Evolutionary conservation across 345 rosid species (phyloP).

Genomic region (Hibiscus mutabilis): DNA sequence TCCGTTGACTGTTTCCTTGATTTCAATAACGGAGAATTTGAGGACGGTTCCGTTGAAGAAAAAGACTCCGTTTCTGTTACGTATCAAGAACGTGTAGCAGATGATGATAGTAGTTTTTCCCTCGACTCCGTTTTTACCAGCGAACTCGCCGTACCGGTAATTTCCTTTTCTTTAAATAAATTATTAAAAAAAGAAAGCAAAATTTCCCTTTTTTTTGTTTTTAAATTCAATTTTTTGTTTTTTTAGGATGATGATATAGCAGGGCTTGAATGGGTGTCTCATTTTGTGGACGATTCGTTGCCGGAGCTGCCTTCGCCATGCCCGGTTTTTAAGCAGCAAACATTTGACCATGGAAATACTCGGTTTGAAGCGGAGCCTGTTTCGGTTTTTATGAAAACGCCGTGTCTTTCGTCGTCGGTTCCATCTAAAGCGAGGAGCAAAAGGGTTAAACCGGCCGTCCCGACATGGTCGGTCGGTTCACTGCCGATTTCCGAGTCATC

Average conservation of each 20-base stretch:
- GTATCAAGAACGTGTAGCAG: neutral
- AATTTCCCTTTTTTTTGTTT: no score
- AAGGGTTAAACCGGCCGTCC: neutral
- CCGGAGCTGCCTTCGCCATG: neutral
- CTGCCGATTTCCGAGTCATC: neutral
- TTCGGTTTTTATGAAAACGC: neutral
- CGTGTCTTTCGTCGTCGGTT: neutral
- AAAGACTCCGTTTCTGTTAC: neutral
- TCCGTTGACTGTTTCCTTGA: neutral
- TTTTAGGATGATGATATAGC: neutral
- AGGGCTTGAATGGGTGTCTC: neutral
- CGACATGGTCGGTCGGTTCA: neutral
- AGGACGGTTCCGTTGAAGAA: neutral
- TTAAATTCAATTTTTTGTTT: no score
- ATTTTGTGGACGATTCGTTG: neutral
- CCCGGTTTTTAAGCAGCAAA: neutral
- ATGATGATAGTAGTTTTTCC: neutral
- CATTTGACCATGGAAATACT: neutral
- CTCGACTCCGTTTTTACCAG: neutral
- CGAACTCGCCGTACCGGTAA: neutral
- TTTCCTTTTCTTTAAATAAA: neutral
- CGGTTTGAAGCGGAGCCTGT: neutral
- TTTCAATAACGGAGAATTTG: neutral
- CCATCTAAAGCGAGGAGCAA: neutral
- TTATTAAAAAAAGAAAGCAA: no score